Conservation (phyloP, 2,329 filamentous ascomycete genomes). For the Coniochaeta prunicola region DNA sequence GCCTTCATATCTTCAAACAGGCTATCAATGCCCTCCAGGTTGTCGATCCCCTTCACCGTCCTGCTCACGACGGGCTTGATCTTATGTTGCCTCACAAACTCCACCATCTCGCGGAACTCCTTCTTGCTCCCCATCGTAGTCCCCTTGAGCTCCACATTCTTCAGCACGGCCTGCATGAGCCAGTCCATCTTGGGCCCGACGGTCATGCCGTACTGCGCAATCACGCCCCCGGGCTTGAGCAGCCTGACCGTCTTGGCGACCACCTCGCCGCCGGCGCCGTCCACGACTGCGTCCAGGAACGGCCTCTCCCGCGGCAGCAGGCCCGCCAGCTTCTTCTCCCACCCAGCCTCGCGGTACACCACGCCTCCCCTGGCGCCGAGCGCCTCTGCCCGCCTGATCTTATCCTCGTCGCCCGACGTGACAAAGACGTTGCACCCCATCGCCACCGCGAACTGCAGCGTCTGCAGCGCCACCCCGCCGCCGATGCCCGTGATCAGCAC, state of each 20-base stretch:
- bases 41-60: slow-evolving; percentile 64
- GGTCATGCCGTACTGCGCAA: slow-evolving; percentile 89
- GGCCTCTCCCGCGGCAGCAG: slow-evolving; percentile 58
- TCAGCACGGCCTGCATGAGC: slow-evolving; percentile 74
- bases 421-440: slow-evolving; percentile 74
- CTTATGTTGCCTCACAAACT: slow-evolving; percentile 66
- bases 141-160: slow-evolving; percentile 80
- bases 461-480: slow-evolving; percentile 81
- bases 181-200: slow-evolving; percentile 78
- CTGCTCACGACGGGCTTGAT: slow-evolving; percentile 73
- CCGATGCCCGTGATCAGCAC: slow-evolving; percentile 87
- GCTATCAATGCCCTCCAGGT: slow-evolving; percentile 69
- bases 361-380: slow-evolving; percentile 80
- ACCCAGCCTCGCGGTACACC: slow-evolving; percentile 67
- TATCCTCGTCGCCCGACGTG: slow-evolving; percentile 65
- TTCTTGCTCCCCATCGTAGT: slow-evolving; percentile 85
- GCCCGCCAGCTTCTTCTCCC: slow-evolving; percentile 68
- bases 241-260: slow-evolving; percentile 61
- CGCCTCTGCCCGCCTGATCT: slow-evolving; percentile 63
- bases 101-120: slow-evolving; percentile 88
- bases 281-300: slow-evolving; percentile 75
- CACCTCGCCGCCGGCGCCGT: slow-evolving; percentile 84
- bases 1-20: slow-evolving; percentile 86
- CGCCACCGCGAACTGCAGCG: slow-evolving; percentile 70
- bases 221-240: slow-evolving; percentile 75